Evolutionary conservation across 2,329 filamentous ascomycete genomes (phyloP), one percentile per base, ranked within the genome.

Genomic region (Pseudocercospora vitis): DNA sequence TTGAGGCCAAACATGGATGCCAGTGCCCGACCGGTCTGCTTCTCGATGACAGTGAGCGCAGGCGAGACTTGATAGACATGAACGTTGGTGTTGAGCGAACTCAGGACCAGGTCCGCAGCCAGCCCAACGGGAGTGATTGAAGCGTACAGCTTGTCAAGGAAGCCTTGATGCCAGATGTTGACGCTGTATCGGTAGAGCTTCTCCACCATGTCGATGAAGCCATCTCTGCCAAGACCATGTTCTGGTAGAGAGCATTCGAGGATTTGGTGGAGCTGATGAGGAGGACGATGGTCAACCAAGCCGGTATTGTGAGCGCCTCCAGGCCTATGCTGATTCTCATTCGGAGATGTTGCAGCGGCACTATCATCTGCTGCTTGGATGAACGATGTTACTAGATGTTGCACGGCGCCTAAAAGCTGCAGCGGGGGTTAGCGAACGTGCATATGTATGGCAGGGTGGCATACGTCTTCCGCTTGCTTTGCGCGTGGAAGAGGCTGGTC

Each of bases 161-260:
- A 99, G 8, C 92, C 92, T 72, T 96, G 91, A 67, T 95, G 88
- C 89, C 91, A 97, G n/a, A 92, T 96, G 74, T 99, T 99, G 67
- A 97, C 92, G 66, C 88, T 94, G 72, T 95, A 91, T 59, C 82
- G 79, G 35, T 97, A 78, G 16, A 96, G 78, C 56, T 84, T 81
- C 61, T 84, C 76, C 40, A 95, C 80, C 2, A 83, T 52, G 2
- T 66, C 51, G 12, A 78, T 33, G 9, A 79, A 58, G 7, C 74
- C 76, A 8, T 73, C 69, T 56, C 73, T 76, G 19, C 76, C 74
- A 2, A 66, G 61, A 12, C 68, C 66, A 32, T 68, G 29, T 6
- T 70, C 62, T 0, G 71, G 70, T 5, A 78, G 64, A 19, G 64
- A 47, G 31, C 76, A 49, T 23, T 70, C 60, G 8, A 78, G 60